phyloP scores from a whole-genome alignment of 371 early-diverging fungal genomes.

The Syncephalastrum racemosum region DNA sequence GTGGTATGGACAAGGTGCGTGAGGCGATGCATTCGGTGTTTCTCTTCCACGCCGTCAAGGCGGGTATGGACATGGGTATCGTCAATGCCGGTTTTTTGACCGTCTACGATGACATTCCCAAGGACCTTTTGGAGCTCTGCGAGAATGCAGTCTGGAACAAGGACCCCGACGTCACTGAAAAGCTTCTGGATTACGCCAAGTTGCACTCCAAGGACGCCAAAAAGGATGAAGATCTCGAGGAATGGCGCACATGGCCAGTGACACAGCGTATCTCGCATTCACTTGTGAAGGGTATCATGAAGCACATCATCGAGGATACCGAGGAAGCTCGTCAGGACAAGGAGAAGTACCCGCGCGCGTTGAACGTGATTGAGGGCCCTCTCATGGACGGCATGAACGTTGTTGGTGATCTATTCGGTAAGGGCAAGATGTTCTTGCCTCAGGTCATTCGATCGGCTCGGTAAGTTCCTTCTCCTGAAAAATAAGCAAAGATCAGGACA shows the following conservation, averaged over 20 bases:
- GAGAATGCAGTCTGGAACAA: constrained; percentile 92
- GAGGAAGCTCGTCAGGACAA: constrained; percentile 84
- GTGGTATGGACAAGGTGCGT: constrained; percentile 89
- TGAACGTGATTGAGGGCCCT: constrained; percentile 94
- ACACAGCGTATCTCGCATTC: constrained; percentile 78
- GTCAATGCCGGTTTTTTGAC: constrained; percentile 94
- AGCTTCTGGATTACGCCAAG: constrained; percentile 85
- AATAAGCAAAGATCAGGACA: neutral
- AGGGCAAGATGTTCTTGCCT: constrained; percentile 95
- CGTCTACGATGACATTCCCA: constrained; percentile 92
- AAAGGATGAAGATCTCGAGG: constrained; percentile 78
- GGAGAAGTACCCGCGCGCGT: constrained; percentile 74
- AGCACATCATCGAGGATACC: constrained; percentile 88
- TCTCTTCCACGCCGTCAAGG: constrained; percentile 87
- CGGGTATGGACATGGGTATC: constrained; percentile 96
- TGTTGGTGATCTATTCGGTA: constrained; percentile 92
- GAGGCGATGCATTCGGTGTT: constrained; percentile 96
- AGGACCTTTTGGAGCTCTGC: constrained; percentile 86
- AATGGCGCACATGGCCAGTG: constrained; percentile 81
- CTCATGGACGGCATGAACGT: constrained; percentile 92
- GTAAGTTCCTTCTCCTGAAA: constrained; percentile 30
- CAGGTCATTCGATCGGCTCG: constrained; percentile 95
- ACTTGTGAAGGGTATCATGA: constrained; percentile 89
- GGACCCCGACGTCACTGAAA: constrained; percentile 89
- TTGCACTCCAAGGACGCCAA: constrained; percentile 74